phyloP scores from a whole-genome alignment of 305 asterid genomes.

The Fraxinus albicans region DNA sequence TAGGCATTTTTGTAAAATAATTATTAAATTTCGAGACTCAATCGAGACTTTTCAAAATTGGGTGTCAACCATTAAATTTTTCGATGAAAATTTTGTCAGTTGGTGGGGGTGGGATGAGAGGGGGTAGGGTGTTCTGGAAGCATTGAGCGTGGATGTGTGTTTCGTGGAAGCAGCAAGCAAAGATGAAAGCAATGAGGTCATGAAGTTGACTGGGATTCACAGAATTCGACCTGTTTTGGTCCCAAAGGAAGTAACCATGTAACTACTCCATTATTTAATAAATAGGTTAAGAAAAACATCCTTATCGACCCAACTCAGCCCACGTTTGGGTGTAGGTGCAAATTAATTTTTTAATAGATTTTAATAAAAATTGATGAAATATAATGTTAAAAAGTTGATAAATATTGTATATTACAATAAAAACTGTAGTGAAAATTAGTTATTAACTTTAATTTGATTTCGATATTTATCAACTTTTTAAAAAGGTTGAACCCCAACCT shows the following conservation, averaged over 20 bases:
- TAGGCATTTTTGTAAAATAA: no score
- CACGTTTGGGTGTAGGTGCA: not conserved
- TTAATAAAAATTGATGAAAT: not conserved
- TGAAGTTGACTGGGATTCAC: not conserved
- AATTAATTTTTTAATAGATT: not conserved
- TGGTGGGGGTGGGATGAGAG: not conserved
- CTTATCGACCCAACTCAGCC: not conserved
- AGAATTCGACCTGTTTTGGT: not conserved
- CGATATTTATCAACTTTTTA: not conserved
- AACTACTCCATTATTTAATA: not conserved
- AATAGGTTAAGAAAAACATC: not conserved
- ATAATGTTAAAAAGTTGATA: no score
- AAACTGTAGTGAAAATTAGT: no score
- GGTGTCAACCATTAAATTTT: not conserved
- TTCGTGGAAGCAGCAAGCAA: conserved; percentile 1
- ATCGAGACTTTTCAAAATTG: not conserved
- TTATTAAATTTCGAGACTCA: not conserved
- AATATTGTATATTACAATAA: not conserved
- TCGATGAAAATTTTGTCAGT: not conserved
- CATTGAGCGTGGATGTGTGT: not conserved
- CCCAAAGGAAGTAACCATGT: not conserved
- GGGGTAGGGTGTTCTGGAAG: not conserved
- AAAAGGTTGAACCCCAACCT: no score
- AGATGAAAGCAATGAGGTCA: not conserved
- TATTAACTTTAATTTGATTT: no score